These are phyloP conservation scores for Trichoderma pleuroti DNA, from an alignment of 2,329 filamentous ascomycete genomes.

Conservation along the genomic window DNA sequence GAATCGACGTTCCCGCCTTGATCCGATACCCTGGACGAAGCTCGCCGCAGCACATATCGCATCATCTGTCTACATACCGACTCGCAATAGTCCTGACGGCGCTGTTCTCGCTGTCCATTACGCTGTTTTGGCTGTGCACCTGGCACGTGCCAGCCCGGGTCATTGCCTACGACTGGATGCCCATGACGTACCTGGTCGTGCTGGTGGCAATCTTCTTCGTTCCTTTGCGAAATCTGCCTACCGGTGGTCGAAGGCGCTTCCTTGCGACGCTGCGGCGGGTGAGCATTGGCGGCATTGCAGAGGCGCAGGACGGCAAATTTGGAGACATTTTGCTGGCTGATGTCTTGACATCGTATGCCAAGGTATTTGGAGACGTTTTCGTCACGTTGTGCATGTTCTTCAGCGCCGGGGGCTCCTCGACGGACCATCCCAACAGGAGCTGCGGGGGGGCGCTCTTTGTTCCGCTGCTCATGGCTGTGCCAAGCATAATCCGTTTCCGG, in stretches of 20 bases:
- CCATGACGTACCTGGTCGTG: conserved; percentile 75
- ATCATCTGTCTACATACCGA: conserved; percentile 81
- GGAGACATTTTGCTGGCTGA: conserved; percentile 92
- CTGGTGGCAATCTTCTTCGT: conserved; percentile 68
- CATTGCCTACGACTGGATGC: conserved; percentile 77
- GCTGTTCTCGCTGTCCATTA: conserved; percentile 66
- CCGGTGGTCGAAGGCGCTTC: conserved; percentile 70
- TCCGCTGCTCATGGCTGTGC: conserved; percentile 78
- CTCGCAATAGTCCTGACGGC: conserved; percentile 73
- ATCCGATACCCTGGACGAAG: conserved; percentile 80
- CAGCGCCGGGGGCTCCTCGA: conserved; percentile 65
- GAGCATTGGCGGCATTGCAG: conserved; percentile 78
- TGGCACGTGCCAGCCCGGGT: conserved; percentile 66
- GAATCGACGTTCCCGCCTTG: conserved; percentile 82
- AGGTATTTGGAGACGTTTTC: conserved; percentile 85
- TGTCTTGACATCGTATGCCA: conserved; percentile 90
- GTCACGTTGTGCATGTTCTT: conserved; percentile 92
- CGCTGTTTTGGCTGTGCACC: conserved; percentile 81
- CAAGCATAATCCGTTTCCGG: conserved; percentile 79
- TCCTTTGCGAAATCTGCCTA: conserved; percentile 65
- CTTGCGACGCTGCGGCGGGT: conserved; percentile 74
- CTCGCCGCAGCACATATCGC: conserved; percentile 65
- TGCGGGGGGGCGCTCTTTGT: conserved; percentile 79
- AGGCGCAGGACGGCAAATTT: conserved; percentile 85
- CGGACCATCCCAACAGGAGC: conserved; percentile 72